Evolutionary conservation across 148 eudicot genomes (phyloP).

Genomic region (Agrostemma githago): DNA sequence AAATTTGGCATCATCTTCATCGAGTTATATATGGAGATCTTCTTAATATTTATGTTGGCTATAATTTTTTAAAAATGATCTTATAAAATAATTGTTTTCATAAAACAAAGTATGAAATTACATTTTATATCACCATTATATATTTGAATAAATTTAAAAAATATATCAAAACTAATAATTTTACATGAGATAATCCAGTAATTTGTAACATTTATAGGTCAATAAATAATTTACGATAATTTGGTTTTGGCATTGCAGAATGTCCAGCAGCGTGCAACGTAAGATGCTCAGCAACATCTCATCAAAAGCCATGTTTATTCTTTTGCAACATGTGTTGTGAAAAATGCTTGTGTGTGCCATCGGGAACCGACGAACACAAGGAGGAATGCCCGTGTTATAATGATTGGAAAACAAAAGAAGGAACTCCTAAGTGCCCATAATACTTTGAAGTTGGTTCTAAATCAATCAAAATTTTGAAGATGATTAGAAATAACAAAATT

Average conservation of each 20-base stretch:
- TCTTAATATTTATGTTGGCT: too few species aligned
- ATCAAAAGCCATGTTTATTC: conserved; percentile 18
- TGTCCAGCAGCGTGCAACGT: conserved; percentile 17
- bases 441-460: neutral
- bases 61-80: too few species aligned
- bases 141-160: too few species aligned
- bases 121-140: too few species aligned
- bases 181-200: too few species aligned
- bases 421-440: conserved; percentile 8
- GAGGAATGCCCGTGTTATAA: conserved; percentile 18
- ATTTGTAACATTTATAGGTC: too few species aligned
- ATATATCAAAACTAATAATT: too few species aligned
- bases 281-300: conserved; percentile 17
- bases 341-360: conserved; percentile 23
- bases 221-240: too few species aligned
- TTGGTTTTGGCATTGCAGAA: neutral
- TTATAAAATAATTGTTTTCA: neutral
- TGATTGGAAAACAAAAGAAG: conserved; percentile 1
- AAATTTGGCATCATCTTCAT: too few species aligned
- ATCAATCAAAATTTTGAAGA: neutral
- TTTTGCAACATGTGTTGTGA: conserved; percentile 21
- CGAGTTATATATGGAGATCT: too few species aligned
- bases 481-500: neutral
- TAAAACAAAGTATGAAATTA: too few species aligned
- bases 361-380: conserved; percentile 15